phyloP scores from a whole-genome alignment of 108 stramenopile genomes.

The Nitzschia sp. region DNA sequence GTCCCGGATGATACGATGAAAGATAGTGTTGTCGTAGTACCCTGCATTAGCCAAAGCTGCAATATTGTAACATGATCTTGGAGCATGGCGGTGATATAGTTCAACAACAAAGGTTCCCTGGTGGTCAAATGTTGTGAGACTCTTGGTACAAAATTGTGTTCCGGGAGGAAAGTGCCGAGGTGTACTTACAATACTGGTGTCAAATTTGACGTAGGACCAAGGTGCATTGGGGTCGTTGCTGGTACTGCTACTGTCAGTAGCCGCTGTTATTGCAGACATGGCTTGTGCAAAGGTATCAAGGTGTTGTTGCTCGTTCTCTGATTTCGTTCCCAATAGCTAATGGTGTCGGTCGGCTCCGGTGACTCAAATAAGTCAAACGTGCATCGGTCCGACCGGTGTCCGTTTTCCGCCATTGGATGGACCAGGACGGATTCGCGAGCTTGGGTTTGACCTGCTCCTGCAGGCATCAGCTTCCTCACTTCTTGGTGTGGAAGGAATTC shows the following conservation, averaged over 20 bases:
- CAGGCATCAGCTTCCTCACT: no score
- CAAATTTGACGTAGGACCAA: slow-evolving; percentile 77
- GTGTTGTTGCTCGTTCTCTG: no score
- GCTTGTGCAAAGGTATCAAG: no score
- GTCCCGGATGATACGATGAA: slow-evolving; percentile 93
- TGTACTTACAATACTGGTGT: slow-evolving; percentile 56
- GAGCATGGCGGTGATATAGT: slow-evolving; percentile 76
- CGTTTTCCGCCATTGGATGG: no score
- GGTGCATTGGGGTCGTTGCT: slow-evolving; percentile 30
- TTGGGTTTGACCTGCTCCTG: no score
- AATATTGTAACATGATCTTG: slow-evolving; percentile 79
- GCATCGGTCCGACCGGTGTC: no score
- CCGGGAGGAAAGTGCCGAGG: background rate
- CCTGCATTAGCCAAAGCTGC: slow-evolving; percentile 86
- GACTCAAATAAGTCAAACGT: no score
- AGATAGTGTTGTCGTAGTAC: slow-evolving; percentile 91
- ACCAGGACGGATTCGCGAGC: no score
- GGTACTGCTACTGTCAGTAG: background rate
- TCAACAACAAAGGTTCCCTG: slow-evolving; percentile 76
- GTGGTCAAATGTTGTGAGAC: background rate
- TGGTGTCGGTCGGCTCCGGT: no score
- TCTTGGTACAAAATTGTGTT: background rate
- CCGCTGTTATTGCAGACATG: no score
- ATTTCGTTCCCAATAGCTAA: no score
- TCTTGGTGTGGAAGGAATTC: no score